A percentile compares a stretch with the other conserved stretches of the same genome.
Conservation (phyloP, 805 yeast genomes). For the Pichia californica region DNA sequence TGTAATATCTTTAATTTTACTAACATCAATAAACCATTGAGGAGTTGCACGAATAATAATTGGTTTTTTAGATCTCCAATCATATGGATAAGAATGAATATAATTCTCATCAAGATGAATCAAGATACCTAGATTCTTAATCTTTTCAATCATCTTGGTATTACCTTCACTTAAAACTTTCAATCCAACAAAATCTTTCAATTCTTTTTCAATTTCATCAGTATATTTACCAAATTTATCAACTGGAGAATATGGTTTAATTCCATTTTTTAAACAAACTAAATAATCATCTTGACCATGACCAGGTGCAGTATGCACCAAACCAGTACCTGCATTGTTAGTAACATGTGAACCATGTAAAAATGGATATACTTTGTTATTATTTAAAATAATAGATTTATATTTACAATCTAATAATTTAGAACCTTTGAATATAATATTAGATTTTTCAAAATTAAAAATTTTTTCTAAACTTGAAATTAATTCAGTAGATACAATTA, state of each 20-base stretch:
- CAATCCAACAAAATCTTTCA: constrained; percentile 42
- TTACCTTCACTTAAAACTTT: constrained; percentile 61
- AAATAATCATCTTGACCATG: constrained; percentile 93
- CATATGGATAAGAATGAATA: constrained; percentile 87
- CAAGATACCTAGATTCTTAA: constrained; percentile 40
- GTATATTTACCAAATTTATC: constrained; percentile 68
- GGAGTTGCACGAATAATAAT: constrained; percentile 93
- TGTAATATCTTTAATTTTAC: constrained; percentile 60
- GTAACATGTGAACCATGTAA: constrained; percentile 80
- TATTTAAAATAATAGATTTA: constrained; percentile 43
- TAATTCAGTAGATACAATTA: constrained; percentile 55
- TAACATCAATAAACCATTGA: constrained; percentile 93
- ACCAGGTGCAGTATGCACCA: constrained; percentile 97
- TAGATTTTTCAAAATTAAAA: constrained; percentile 16
- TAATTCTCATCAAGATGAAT: constrained; percentile 44
- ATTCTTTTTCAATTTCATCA: constrained; percentile 39
- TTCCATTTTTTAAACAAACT: constrained; percentile 50
- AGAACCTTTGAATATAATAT: constrained; percentile 34
- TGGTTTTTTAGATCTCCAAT: constrained; percentile 95
- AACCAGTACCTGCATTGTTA: constrained; percentile 79
- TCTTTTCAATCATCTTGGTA: constrained; percentile 34
- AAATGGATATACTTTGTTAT: constrained; percentile 43
- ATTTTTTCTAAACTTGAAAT: constrained; percentile 20
- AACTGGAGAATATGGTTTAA: constrained; percentile 70
- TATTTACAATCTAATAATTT: constrained; percentile 40